phyloP scores from a whole-genome alignment of 352 stramenopile species.

The Globisporangium perplexum region DNA sequence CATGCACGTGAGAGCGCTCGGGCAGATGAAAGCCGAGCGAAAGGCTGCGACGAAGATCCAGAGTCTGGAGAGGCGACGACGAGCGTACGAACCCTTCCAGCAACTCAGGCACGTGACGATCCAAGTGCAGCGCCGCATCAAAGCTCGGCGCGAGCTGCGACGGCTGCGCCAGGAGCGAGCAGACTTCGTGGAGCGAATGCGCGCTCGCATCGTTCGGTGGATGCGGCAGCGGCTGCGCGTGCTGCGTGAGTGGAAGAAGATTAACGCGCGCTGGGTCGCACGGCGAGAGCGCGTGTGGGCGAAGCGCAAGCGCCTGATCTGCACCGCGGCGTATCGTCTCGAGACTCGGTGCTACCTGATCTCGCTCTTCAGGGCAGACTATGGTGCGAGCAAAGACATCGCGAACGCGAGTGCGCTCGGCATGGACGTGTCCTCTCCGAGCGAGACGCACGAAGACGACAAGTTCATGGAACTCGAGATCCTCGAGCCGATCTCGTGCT shows the following conservation, averaged over 20 bases:
- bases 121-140: conserved; percentile 21
- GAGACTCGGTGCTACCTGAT: conserved; percentile 24
- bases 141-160: conserved; percentile 30
- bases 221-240: conserved; percentile 36
- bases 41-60: conserved; percentile 39
- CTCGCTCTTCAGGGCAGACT: conserved; percentile 27
- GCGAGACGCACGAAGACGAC: background rate
- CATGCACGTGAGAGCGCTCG: conserved; percentile 13
- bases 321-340: conserved; percentile 19
- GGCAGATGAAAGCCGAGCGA: conserved; percentile 33
- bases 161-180: conserved; percentile 23
- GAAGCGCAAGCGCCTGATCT: conserved; percentile 33
- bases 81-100: conserved; percentile 17
- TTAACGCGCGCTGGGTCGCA: conserved; percentile 35
- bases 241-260: conserved; percentile 40
- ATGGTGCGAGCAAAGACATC: background rate
- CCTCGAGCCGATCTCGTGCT: conserved; percentile 8
- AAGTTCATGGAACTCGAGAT: conserved; percentile 16
- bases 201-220: conserved; percentile 36
- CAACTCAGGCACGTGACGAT: conserved; percentile 5
- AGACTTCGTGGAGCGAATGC: conserved; percentile 39
- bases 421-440: conserved; percentile 1
- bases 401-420: conserved; percentile 17
- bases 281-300: conserved; percentile 35
- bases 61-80: conserved; percentile 25